Evolutionary conservation across 1,139 yeast species (phyloP).

Genomic region (Pichiaceae sp.): DNA sequence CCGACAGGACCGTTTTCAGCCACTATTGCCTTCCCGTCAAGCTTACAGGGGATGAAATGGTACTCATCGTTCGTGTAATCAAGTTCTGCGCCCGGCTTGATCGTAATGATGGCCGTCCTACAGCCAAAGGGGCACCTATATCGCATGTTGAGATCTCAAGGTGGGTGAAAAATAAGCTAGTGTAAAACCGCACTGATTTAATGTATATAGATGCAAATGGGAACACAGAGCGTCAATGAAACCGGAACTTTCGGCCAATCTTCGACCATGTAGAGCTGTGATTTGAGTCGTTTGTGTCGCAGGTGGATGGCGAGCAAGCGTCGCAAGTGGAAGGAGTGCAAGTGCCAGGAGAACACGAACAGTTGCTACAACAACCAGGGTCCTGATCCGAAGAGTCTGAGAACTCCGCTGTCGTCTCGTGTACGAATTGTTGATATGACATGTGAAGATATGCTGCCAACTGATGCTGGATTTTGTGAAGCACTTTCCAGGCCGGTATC

Average conservation of each 20-base stretch:
- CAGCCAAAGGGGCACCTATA: slow-evolving; percentile 13
- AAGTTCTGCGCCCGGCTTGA: neutral
- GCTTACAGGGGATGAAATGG: neutral
- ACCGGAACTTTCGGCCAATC: slow-evolving; percentile 21
- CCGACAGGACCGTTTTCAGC: no score
- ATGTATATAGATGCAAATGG: neutral
- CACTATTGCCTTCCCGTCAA: no score
- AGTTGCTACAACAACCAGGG: neutral
- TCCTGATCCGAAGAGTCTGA: neutral
- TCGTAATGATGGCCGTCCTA: slow-evolving; percentile 7
- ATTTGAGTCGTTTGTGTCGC: neutral
- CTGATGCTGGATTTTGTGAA: slow-evolving; percentile 14
- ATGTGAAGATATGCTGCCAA: slow-evolving; percentile 18
- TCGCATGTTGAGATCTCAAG: neutral
- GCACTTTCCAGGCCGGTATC: slow-evolving; percentile 13
- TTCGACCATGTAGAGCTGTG: slow-evolving; percentile 15
- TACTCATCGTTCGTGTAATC: neutral
- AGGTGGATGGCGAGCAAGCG: neutral
- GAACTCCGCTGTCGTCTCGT: slow-evolving; percentile 8
- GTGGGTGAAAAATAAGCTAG: neutral
- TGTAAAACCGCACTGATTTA: neutral
- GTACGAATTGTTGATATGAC: slow-evolving; percentile 21
- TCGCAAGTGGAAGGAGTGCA: neutral
- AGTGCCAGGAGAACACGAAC: neutral
- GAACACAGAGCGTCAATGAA: slow-evolving; percentile 18